Percentiles rank a stretch among this genome's conserved stretches.
Conservation (phyloP, 257 asterid species). For the Solanum megistacrolobum region DNA sequence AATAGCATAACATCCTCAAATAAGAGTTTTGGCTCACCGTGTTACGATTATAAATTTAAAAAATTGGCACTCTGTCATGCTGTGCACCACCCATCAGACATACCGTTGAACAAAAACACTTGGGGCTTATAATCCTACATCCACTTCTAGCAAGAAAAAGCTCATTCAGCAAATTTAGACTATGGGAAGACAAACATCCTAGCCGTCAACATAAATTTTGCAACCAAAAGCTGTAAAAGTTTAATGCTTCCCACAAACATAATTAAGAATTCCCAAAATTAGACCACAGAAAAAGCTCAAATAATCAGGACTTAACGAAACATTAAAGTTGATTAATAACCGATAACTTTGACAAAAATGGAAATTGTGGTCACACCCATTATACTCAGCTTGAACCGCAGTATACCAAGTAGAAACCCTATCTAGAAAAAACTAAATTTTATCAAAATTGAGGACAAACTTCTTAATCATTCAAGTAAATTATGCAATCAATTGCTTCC, state of each 20-base stretch:
- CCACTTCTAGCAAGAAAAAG: neutral
- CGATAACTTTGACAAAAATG: neutral
- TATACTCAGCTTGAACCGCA: neutral
- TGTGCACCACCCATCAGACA: neutral
- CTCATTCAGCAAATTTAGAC: neutral
- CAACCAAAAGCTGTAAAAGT: neutral
- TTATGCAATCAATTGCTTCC: neutral
- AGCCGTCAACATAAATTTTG: neutral
- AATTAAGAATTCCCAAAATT: neutral
- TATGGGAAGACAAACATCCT: too few species aligned
- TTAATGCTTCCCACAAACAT: neutral
- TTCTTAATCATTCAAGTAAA: neutral
- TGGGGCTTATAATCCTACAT: neutral
- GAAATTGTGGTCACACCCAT: neutral
- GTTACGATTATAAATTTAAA: neutral
- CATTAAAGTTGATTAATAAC: neutral
- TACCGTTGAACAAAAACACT: neutral
- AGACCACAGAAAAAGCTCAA: neutral
- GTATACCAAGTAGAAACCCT: neutral
- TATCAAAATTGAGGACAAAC: neutral
- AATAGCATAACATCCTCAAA: neutral
- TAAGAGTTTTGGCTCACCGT: neutral
- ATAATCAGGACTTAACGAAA: neutral
- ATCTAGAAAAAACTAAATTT: neutral
- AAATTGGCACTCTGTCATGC: slow-evolving; percentile 42